These are phyloP conservation scores for Penicillium sp. DNA, from an alignment of 2,329 filamentous ascomycete genomes.

Conservation along the genomic window DNA sequence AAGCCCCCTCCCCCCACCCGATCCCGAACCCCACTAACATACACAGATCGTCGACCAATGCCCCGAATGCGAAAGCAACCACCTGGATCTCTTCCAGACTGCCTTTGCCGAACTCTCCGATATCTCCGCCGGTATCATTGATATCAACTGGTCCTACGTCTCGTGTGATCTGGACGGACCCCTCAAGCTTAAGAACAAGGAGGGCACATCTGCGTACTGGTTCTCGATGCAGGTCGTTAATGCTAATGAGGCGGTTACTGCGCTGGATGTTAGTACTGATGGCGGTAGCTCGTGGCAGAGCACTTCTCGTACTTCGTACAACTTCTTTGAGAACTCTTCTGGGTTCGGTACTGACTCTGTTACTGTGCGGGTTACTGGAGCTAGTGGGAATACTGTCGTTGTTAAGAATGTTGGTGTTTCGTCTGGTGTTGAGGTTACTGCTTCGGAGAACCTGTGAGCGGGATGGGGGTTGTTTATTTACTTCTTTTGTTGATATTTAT, in stretches of 20 bases:
- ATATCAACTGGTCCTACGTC: constrained; percentile 53
- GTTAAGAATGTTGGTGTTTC: constrained; percentile 51
- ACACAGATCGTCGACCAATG: constrained; percentile 59
- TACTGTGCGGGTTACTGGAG: constrained; percentile 58
- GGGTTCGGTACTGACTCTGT: constrained; percentile 60
- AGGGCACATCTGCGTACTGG: constrained; percentile 51
- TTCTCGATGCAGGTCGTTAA: constrained; percentile 68
- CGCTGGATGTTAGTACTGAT: constrained; percentile 63
- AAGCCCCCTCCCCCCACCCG: constrained; percentile 18
- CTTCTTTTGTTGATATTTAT: neutral
- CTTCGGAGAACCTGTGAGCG: constrained; percentile 27
- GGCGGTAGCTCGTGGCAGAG: constrained; percentile 60
- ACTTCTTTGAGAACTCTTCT: constrained; percentile 63
- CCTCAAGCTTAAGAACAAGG: constrained; percentile 56
- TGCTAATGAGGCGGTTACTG: constrained; percentile 57
- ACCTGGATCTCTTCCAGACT: constrained; percentile 58
- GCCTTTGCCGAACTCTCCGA: constrained; percentile 54
- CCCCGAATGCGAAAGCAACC: constrained; percentile 55
- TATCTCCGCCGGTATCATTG: constrained; percentile 50
- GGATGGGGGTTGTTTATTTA: neutral
- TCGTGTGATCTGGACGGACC: constrained; percentile 55
- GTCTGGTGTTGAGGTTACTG: constrained; percentile 23
- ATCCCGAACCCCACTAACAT: neutral
- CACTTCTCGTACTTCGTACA: constrained; percentile 58
- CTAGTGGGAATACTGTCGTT: constrained; percentile 53